Percentiles rank a stretch among this genome's conserved stretches.
phyloP scores from a whole-genome alignment of 75 land plant species.

The Gnetum montanum region DNA sequence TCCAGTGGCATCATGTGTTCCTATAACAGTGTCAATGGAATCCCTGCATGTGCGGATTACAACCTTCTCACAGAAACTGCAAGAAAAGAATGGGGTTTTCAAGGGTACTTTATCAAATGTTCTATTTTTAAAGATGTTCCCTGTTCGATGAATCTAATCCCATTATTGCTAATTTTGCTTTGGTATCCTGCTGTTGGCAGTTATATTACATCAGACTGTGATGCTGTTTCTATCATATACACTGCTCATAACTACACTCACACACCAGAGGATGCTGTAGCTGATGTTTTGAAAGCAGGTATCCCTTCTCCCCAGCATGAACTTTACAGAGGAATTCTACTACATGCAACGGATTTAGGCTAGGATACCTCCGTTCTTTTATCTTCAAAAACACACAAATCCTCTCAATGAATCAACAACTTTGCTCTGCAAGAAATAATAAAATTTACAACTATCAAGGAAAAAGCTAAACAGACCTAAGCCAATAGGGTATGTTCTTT shows the following conservation, averaged over 20 bases:
- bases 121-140: too few species aligned
- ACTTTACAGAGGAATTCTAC: not conserved
- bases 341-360: not conserved
- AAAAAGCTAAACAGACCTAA: not conserved
- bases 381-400: not conserved
- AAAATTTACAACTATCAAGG: not conserved
- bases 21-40: conserved; percentile 65
- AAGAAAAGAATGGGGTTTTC: conserved; percentile 51
- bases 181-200: conserved; percentile 2
- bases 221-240: conserved; percentile 31
- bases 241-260: conserved; percentile 17
- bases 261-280: conserved; percentile 40
- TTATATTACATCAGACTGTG: conserved; percentile 46
- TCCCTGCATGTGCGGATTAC: conserved; percentile 76
- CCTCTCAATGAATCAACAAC: not conserved
- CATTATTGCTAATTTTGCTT: not conserved
- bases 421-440: not conserved
- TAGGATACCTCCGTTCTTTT: not conserved
- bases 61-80: conserved; percentile 60
- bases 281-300: conserved; percentile 37
- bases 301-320: not conserved
- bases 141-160: too few species aligned
- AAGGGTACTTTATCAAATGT: conserved; percentile 45
- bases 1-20: conserved; percentile 79
- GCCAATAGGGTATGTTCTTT: not conserved